Evolutionary conservation across 192 early-diverging fungal genomes (phyloP), one percentile per base, ranked within the genome.

Genomic region (Piromyces sp.): DNA sequence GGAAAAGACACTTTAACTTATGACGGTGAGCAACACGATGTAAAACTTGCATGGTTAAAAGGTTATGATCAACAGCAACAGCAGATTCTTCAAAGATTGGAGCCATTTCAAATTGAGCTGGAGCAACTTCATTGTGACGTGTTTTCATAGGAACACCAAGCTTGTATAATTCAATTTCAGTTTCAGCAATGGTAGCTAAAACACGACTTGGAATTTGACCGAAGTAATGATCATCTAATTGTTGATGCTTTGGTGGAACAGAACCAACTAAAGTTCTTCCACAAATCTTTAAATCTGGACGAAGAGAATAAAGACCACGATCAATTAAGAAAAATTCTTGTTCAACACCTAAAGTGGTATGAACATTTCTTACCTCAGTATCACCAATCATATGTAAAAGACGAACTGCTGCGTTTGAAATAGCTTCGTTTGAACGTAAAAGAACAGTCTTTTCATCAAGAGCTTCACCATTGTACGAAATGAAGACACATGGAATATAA

Each of bases 171-270:
- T 99, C 97, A 78, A 97, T 90, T 87, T 99, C 97, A 81, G 92
- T 87, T 89, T 99, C 97, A 84, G 94, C 94, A 87, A 99, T 95
- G 81, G 92, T 89, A 80, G 94, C 92, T 85, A 99, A 89, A 29
- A 98, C 95, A 84, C 95, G 93, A 81, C 93, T 90, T 79, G 97
- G 97, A 80, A 99, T 96, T 83, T 93, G 93, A 51, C 97, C 97
- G 90, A 99, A 99, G 92, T 99, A 99, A 88, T 99, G 97, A 87
- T 99, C 97, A 87, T 99, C 97, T 83, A 99, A 90, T 90, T 99
- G 97, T 89, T 99, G 97, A 87, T 98, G 96, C 85, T 95, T 95
- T 82, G 97, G 95, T 58, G 97, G 97, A 82, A 98, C 89, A 83
- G 92, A 90, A 78, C 97, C 97, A 78, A 99, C 85, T 40, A 99